Conservation (phyloP, 192 early-diverging fungal species). For the Coemansia sp. region DNA sequence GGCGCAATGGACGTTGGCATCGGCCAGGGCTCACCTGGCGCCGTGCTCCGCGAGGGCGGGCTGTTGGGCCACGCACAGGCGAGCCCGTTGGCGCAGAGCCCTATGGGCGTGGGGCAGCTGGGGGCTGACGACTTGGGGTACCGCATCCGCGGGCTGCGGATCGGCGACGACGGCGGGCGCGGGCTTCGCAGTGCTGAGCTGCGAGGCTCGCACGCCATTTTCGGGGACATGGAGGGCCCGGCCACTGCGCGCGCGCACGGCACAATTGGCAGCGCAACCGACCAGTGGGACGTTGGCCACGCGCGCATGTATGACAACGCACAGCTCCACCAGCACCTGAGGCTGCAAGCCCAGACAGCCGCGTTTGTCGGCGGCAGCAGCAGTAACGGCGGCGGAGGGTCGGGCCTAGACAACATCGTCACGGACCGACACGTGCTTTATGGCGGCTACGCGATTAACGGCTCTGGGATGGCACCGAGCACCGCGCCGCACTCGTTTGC, state of each 20-base stretch:
- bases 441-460: constrained; percentile 11
- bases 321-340: constrained; percentile 19
- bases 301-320: constrained; percentile 15
- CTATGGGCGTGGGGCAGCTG: constrained; percentile 15
- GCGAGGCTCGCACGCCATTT: constrained; percentile 32
- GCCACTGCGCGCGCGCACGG: constrained; percentile 10
- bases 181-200: constrained; percentile 41
- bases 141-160: constrained; percentile 28
- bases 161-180: constrained; percentile 30
- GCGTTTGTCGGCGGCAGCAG: background rate
- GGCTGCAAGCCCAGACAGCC: constrained; percentile 17
- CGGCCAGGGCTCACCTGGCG: constrained; percentile 4
- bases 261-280: constrained; percentile 18
- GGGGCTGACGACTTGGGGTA: constrained; percentile 29
- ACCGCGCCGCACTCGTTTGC: constrained; percentile 18
- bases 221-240: constrained; percentile 34
- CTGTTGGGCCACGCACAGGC: background rate
- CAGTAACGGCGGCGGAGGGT: too few relatives aligned
- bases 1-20: constrained; percentile 12
- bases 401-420: constrained; percentile 34
- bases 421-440: constrained; percentile 30
- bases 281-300: constrained; percentile 40
- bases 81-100: constrained; percentile 6
- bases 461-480: constrained; percentile 16
- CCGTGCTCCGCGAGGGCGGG: constrained; percentile 14